Base-by-base conservation (phyloP, 192 early-diverging fungal species). In the Coemansia reversa region DNA sequence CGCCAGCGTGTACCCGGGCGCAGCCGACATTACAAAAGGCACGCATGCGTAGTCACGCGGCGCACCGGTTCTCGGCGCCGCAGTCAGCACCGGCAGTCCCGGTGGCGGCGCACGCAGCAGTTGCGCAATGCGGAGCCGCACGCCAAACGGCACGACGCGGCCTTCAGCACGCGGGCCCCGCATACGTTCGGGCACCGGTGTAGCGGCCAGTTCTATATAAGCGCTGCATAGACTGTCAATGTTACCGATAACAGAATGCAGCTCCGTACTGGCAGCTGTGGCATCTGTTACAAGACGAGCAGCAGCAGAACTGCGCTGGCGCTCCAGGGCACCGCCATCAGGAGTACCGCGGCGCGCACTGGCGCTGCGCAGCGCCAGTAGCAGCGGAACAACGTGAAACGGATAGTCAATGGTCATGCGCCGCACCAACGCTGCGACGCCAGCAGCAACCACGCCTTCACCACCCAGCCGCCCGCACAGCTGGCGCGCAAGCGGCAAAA, bases 321-420 rank as follows among this genome's bases (percentile, higher is more conserved):
- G 42, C 35, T 60, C 55, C 50, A 63, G 11, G 55, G 51, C 47
- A n/a, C n/a, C n/a, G 12, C 6, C 33, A 55, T 60, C 24, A 63
- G 23, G 7, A 55, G 28, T 5, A 62, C 14, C 51, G 66, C 52
- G 1, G 65, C 72, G 57, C 75, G 69, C 35, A 52, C 74, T 70
- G 62, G 75, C 75, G 49, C 78, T 83, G 24, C 72, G 52, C 64
- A 83, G 63, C 4, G 81, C 75, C 66, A 83, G 78, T 66, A 83
- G 20, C 2, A 70, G 67, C 47, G 67, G 68, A 58, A 78, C 54
- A 11, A 60, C 69, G 23, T 83, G 81, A 49, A 72, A 74, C 45
- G 81, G 81, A 19, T 75, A 78, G 18, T 78, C 75, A 16, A 69
- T 55, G 20, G 69, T 62, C 75, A 83, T 78, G 0, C 74, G 75